phyloP scores from a whole-genome alignment of 139 green algal species.

The Chlamydomonas sp. region DNA sequence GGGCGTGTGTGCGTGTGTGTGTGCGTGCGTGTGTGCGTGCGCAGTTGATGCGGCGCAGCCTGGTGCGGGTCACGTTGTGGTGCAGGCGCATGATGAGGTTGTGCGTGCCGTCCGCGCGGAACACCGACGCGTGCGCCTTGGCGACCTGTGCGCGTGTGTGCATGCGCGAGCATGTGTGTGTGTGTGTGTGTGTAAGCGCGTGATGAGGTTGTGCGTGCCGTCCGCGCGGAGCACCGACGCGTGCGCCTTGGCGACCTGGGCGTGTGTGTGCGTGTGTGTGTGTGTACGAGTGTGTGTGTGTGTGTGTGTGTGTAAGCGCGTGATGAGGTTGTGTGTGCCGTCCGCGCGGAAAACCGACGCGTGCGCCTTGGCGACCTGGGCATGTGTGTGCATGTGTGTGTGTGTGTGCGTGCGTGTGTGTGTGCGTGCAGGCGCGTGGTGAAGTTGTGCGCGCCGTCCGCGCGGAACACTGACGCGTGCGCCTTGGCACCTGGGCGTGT shows the following conservation, averaged over 20 bases:
- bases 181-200: constrained; percentile 78
- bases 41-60: constrained; percentile 82
- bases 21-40: constrained; percentile 89
- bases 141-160: constrained; percentile 48
- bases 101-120: constrained; percentile 64
- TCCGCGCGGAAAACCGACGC: constrained; percentile 63
- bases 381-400: constrained; percentile 79
- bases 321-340: constrained; percentile 76
- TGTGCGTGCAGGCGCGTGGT: constrained; percentile 82
- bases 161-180: constrained; percentile 92
- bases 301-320: constrained; percentile 78
- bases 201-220: constrained; percentile 76
- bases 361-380: constrained; percentile 50
- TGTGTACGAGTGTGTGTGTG: no score
- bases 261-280: constrained; percentile 72
- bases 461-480: constrained; percentile 53
- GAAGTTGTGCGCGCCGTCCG: constrained; percentile 68
- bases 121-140: constrained; percentile 48
- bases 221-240: constrained; percentile 63
- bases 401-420: no score
- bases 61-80: constrained; percentile 91
- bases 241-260: constrained; percentile 50
- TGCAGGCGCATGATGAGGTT: constrained; percentile 88
- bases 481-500: constrained; percentile 50
- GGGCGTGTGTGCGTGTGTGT: constrained; percentile 44